Evolutionary conservation across 192 early-diverging fungal genomes (phyloP).

Genomic region (Haplosporangium gracile): DNA sequence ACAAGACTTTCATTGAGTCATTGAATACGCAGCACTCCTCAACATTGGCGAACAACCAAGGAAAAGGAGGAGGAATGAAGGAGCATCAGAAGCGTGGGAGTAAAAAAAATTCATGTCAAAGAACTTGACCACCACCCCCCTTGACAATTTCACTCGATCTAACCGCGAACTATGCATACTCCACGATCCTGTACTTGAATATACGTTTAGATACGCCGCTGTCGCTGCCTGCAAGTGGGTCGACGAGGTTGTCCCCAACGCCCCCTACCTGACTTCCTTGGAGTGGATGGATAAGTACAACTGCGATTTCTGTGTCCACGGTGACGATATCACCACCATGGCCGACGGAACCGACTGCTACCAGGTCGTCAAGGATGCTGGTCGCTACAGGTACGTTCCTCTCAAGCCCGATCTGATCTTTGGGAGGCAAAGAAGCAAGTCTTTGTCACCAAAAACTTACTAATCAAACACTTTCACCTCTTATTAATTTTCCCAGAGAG

Average conservation of each 20-base stretch:
- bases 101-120: neutral
- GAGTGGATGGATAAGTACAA: conserved; percentile 88
- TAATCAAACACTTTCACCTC: neutral
- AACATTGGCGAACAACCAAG: neutral
- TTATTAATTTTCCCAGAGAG: conserved; percentile 62
- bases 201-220: conserved; percentile 80
- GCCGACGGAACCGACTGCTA: conserved; percentile 98
- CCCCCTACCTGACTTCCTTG: conserved; percentile 92
- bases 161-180: neutral
- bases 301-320: conserved; percentile 96
- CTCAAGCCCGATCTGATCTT: neutral
- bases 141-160: neutral
- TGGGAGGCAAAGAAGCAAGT: neutral
- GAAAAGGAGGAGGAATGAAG: neutral
- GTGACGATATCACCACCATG: conserved; percentile 97
- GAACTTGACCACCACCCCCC: neutral
- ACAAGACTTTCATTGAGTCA: neutral
- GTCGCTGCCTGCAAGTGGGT: conserved; percentile 97
- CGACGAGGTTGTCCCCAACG: conserved; percentile 91
- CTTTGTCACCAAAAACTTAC: neutral
- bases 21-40: neutral
- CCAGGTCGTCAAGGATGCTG: conserved; percentile 94
- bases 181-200: neutral
- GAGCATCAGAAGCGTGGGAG: conserved; percentile 1
- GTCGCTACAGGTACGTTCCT: conserved; percentile 75